Conservation (phyloP, 176 grass and related monocot species). For the Cenchrus fungigraminus region DNA sequence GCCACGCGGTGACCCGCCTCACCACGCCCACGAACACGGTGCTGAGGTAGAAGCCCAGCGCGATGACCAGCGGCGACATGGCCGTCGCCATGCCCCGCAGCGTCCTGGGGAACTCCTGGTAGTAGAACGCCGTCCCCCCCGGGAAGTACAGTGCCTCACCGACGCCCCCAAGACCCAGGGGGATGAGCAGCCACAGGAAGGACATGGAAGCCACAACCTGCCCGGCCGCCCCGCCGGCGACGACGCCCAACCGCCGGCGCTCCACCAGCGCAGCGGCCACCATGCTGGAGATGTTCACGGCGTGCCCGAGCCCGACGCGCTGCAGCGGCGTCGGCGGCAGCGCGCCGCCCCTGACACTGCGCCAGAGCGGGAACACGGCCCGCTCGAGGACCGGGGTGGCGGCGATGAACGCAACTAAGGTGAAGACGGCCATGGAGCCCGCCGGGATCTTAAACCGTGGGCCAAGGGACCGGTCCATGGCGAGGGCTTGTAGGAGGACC, state of each 20-base stretch:
- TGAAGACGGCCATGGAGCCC: neutral
- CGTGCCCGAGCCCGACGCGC: neutral
- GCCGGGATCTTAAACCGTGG: neutral
- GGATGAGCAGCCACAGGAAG: neutral
- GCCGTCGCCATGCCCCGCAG: neutral
- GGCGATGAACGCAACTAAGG: neutral
- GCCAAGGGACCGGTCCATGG: neutral
- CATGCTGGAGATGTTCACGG: neutral
- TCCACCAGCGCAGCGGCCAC: neutral
- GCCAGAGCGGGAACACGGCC: neutral
- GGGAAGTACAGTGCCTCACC: neutral
- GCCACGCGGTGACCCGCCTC: neutral
- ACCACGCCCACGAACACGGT: neutral
- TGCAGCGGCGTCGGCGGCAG: neutral
- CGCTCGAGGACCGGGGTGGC: neutral
- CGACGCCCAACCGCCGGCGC: neutral
- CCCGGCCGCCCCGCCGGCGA: neutral
- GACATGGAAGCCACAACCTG: neutral
- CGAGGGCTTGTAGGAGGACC: neutral
- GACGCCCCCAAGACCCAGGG: neutral
- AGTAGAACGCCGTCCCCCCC: neutral
- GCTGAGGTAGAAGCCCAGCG: neutral
- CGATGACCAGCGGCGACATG: neutral
- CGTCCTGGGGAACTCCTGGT: conserved; percentile 5
- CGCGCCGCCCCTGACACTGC: neutral